A percentile compares a stretch with the other conserved stretches of the same genome.
Evolutionary conservation across 23 red algal genomes (phyloP).

Genomic region (Gracilaria vermiculophylla): DNA sequence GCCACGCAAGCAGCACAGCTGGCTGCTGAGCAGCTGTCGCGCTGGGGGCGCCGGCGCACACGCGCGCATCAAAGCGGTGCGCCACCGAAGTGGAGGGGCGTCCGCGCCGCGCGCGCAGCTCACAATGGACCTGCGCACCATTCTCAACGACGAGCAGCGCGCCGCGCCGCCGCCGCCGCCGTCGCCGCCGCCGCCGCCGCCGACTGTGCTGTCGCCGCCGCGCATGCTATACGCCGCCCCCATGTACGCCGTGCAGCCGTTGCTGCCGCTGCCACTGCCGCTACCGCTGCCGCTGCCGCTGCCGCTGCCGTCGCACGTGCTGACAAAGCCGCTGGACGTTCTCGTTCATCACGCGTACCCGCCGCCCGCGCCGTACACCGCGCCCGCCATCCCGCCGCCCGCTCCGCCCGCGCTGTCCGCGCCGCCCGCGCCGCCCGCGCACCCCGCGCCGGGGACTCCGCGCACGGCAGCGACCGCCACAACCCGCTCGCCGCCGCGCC

Average conservation of each 20-base stretch:
- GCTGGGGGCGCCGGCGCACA: too few species aligned
- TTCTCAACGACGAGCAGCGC: slow-evolving; percentile 44
- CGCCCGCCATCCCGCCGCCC: too few species aligned
- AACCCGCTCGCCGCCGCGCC: neutral
- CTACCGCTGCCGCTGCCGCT: neutral
- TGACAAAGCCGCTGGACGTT: too few species aligned
- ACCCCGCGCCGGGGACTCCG: too few species aligned
- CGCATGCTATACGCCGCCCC: slow-evolving; percentile 15
- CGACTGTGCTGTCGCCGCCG: neutral
- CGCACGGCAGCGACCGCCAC: too few species aligned
- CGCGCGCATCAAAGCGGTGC: too few species aligned
- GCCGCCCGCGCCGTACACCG: too few species aligned
- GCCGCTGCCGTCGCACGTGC: neutral
- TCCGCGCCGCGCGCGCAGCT: neutral
- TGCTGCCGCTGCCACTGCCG: neutral
- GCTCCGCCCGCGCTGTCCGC: too few species aligned
- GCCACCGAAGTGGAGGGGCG: too few species aligned
- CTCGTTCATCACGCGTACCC: too few species aligned
- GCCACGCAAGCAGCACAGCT: neutral
- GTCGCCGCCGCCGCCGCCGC: neutral
- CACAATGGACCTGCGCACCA: slow-evolving; percentile 53
- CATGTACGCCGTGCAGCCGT: neutral
- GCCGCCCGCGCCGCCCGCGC: too few species aligned
- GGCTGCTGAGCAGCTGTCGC: too few species aligned
- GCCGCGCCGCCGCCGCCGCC: neutral